Evolutionary conservation across 176 grass and related monocot species (phyloP), one percentile per base, ranked within the genome.

Genomic region (Rhipidocladum racemiflorum): DNA sequence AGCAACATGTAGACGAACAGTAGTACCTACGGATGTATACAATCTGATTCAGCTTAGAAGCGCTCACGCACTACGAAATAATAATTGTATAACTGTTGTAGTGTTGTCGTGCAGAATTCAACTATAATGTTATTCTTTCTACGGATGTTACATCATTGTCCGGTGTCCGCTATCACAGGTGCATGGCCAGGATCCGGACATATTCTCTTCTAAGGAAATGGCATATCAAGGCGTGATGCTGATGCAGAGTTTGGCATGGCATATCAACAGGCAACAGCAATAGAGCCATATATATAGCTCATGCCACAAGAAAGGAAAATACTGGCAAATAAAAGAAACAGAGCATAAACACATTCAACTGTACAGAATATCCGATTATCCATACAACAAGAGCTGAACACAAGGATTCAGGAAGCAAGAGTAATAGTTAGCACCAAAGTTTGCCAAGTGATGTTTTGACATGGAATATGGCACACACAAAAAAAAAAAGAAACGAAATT

Each of bases 391-490:
- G 61, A 88, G n/a, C 15, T 38, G 35, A 84, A 68, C 44, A 50
- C 21, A 78, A 81, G 44, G 25, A 79, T 84, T 74, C 68, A 70
- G 29, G 50, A 72, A 70, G 57, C 15, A 85, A 42, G 74, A 54
- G 64, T 72, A 68, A 85, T 51, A 72, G 74, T 86, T 88, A 88
- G 86, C 60, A 69, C 85, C 55, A 32, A 63, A 43, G 39, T 54
- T 77, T 84, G n/a, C 51, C 43, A 39, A 21, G 67, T 70, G 60
- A 80, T 70, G 85, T 78, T 89, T 82, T 68, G 77, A 85, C 88
- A 93, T 85, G 84, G 62, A 82, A 85, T 62, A 70, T 29, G 15
- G 28, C 79, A 84, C n/a, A n/a, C n/a, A 86, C 75, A 27, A n/a
- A 50, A 9, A 50, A 18, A 78, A 87, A 79, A 14, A 23, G 45